Evolutionary conservation across 148 eudicot species (phyloP), one percentile per base, ranked within the genome.

Genomic region (Vaccinium vitisidaea): DNA sequence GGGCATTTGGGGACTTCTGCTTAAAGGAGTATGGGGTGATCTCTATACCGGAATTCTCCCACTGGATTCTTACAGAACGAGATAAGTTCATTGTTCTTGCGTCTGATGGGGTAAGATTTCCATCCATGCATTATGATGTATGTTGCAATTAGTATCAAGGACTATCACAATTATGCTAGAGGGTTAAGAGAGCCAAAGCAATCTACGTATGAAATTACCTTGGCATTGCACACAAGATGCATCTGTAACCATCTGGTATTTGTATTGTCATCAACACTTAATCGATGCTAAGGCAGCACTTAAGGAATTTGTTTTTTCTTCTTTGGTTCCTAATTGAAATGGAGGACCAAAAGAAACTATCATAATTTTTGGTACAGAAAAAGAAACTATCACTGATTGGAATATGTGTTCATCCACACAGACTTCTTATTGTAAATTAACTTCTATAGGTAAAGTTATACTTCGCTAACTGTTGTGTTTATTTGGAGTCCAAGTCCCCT

Each of bases 1-100:
- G 99, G 63, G 99, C 99, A 83, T 97, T 97, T 87, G 99, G 99
- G 50, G 99, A 97, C 84, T 97, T 95, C 74, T 97, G 99, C 86
- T 86, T 97, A 85, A 97, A 97, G 90, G 99, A 97, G 54, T 97
- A 95, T 85, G 99, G 99, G 25, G 99, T 97, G 65, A 97, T 97
- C 75, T 97, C 96, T 74, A 90, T 95, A 71, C 99, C 98, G 25
- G 99, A 97, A 85, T 91, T 97, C 74, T 83, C 95, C 49, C 98
- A 94, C 81, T 85, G 93, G 84, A 84, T 67, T 12, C 94, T 97
- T 67, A 97, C 93, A 8, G 98, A 97, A 13, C 86, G 87, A 74
- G 99, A 97, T 86, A 93, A 93, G 84, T 97, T 97, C 88, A 88
- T 97, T 58, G 99, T 97, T 65, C 91, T 97, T 86, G 99, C 99